These are phyloP conservation scores for Hymenoscyphus linearis DNA, from an alignment of 2,329 filamentous ascomycete genomes.

Conservation along the genomic window DNA sequence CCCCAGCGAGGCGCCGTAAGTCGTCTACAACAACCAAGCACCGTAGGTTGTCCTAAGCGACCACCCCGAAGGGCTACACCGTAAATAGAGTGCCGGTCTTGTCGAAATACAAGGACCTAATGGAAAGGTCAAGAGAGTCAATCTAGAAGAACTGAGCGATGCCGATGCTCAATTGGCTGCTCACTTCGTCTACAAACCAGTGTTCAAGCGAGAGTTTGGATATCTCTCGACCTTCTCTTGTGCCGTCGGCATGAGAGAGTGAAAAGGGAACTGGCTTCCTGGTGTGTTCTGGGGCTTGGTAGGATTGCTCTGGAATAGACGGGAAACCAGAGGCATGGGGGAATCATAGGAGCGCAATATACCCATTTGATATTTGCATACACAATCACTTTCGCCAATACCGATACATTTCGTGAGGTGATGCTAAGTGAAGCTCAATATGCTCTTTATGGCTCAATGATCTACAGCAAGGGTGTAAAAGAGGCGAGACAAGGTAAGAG, in stretches of 20 bases:
- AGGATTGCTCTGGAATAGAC: constrained; percentile 56
- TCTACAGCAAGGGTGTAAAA: no score
- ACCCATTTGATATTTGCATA: constrained; percentile 27
- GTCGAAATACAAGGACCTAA: constrained; percentile 19
- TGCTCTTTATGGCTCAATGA: no score
- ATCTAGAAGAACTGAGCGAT: constrained; percentile 23
- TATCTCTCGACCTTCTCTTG: constrained; percentile 56
- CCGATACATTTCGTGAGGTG: background rate
- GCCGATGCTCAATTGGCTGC: constrained; percentile 31
- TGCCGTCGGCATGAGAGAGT: constrained; percentile 58
- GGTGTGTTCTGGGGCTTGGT: constrained; percentile 87
- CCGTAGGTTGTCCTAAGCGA: constrained; percentile 1
- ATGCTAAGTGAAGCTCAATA: no score
- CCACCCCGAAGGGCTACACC: constrained; percentile 12
- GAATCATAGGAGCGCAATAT: constrained; percentile 19
- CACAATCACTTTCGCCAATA: background rate
- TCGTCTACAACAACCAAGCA: background rate
- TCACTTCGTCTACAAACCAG: constrained; percentile 35
- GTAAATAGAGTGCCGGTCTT: constrained; percentile 17
- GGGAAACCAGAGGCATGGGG: background rate
- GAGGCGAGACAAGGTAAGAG: no score
- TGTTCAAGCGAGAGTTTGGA: constrained; percentile 55
- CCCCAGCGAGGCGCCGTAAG: background rate
- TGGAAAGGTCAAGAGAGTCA: constrained; percentile 17
- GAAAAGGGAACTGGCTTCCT: constrained; percentile 87